Conservation (phyloP, 75 land plant species). For the Chamaecyparis obtusa region DNA sequence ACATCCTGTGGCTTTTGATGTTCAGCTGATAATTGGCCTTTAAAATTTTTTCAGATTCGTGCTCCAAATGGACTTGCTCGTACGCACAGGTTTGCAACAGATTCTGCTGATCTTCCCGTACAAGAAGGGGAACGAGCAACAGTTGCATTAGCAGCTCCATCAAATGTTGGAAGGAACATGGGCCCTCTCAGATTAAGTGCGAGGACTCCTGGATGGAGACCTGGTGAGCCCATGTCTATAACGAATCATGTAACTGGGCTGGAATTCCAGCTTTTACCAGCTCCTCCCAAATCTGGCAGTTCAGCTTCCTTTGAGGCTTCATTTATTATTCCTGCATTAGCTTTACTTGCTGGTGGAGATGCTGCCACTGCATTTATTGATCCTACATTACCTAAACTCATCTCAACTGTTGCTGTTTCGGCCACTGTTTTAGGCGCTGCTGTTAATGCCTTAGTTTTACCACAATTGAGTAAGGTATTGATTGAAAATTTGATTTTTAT, state of each 20-base stretch:
- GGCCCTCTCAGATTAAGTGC: conserved; percentile 72
- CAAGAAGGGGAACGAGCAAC: conserved; percentile 95
- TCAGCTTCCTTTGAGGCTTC: conserved; percentile 57
- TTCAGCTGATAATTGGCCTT: conserved; percentile 2
- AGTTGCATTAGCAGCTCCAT: conserved; percentile 73
- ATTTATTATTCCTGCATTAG: conserved; percentile 57
- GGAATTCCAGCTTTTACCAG: conserved; percentile 59
- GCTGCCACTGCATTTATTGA: conserved; percentile 85
- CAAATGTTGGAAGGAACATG: conserved; percentile 55
- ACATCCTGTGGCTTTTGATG: not conserved
- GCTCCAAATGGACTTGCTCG: conserved; percentile 85
- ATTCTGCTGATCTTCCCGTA: conserved; percentile 86
- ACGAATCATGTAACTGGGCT: conserved; percentile 76
- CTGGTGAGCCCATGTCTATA: conserved; percentile 84
- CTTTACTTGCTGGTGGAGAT: conserved; percentile 78
- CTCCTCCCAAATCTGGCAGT: conserved; percentile 58
- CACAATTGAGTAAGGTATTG: conserved; percentile 68
- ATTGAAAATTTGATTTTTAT: not conserved
- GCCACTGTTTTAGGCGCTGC: conserved; percentile 71
- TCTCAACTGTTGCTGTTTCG: conserved; percentile 54
- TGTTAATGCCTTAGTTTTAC: conserved; percentile 61
- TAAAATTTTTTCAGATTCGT: conserved; percentile 45
- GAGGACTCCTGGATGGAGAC: conserved; percentile 58
- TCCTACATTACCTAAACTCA: conserved; percentile 66
- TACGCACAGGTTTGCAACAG: conserved; percentile 87